These are phyloP conservation scores for Eucalyptus curtisii DNA, from an alignment of 345 rosid species.

Conservation along the genomic window DNA sequence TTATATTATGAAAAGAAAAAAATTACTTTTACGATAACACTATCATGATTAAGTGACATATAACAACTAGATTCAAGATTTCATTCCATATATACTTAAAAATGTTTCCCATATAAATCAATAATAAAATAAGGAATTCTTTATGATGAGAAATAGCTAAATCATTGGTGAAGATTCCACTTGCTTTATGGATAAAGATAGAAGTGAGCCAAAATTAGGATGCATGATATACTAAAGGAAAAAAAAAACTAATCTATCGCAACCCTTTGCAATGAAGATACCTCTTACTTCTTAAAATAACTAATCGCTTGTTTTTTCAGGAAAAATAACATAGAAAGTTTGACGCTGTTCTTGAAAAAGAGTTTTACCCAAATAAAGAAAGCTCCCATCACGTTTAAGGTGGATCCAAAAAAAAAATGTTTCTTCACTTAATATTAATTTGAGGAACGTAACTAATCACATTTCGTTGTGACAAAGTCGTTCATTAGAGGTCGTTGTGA, in stretches of 20 bases:
- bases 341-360: neutral
- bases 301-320: neutral
- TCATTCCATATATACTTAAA: neutral
- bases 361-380: neutral
- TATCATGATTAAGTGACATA: neutral
- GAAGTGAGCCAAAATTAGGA: neutral
- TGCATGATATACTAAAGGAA: neutral
- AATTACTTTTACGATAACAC: neutral
- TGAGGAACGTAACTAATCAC: fast-evolving
- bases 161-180: neutral
- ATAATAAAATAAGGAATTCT: neutral
- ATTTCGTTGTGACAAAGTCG: neutral
- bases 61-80: neutral
- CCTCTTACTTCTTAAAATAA: neutral
- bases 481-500: neutral
- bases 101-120: neutral
- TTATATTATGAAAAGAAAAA: too few relatives aligned
- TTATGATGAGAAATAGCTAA: neutral
- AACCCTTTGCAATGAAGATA: neutral
- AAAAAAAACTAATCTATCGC: neutral
- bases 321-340: neutral
- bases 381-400: neutral
- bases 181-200: neutral
- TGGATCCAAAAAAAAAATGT: neutral
- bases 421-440: neutral